These are phyloP conservation scores for Epichloe brachyelytri DNA, from an alignment of 2,329 filamentous ascomycete species.

Conservation along the genomic window DNA sequence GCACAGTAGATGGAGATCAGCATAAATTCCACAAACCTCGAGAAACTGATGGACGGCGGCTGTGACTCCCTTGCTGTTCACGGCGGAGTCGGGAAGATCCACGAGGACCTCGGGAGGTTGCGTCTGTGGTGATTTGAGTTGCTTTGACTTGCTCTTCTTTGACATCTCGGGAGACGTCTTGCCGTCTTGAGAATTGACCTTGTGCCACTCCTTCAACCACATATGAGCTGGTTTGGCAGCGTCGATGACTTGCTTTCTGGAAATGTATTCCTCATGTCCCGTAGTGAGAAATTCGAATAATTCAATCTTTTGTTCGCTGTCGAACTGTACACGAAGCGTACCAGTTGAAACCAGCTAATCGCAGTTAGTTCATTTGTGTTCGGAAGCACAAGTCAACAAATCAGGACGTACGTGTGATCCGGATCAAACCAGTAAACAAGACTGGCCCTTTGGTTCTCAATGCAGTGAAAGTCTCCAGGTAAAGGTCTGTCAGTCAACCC, in stretches of 20 bases:
- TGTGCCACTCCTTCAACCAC: conserved; percentile 55
- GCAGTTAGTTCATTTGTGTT: not conserved
- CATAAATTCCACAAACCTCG: conserved; percentile 32
- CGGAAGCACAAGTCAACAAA: not conserved
- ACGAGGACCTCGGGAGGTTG: conserved; percentile 44
- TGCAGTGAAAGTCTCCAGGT: conserved; percentile 52
- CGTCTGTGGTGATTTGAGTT: conserved; percentile 45
- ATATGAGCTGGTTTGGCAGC: conserved; percentile 48
- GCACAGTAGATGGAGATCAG: not conserved
- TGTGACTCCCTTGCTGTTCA: conserved; percentile 48
- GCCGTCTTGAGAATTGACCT: conserved; percentile 41
- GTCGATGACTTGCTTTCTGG: conserved; percentile 51
- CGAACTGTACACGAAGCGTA: conserved; percentile 65
- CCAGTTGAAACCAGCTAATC: conserved; percentile 63
- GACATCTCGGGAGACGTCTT: conserved; percentile 54
- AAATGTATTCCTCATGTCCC: conserved; percentile 71
- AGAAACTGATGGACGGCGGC: conserved; percentile 50
- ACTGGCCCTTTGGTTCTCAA: conserved; percentile 64
- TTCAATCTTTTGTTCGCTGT: conserved; percentile 67
- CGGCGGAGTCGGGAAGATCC: conserved; percentile 44
- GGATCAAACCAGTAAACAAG: conserved; percentile 81
- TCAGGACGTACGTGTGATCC: conserved; percentile 57
- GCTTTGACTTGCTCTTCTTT: conserved; percentile 49
- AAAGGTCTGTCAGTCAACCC: conserved; percentile 41
- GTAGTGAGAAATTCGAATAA: conserved; percentile 69